Percentiles rank a stretch among this genome's conserved stretches.
These are phyloP conservation scores for Calocybe gambosa DNA, from an alignment of 1,284 basidiomycete genomes.

Conservation along the genomic window DNA sequence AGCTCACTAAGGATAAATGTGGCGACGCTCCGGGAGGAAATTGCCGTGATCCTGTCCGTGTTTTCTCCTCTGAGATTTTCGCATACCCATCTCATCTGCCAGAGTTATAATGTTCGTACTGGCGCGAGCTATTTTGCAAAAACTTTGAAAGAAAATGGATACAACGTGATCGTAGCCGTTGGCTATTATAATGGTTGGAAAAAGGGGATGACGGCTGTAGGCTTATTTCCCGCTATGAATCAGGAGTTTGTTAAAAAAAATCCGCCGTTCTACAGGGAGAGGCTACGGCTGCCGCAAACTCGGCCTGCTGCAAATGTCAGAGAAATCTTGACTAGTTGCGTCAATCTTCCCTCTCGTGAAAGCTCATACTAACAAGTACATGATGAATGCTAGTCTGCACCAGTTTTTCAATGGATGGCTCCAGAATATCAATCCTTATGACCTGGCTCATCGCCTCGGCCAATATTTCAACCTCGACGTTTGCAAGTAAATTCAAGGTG, in stretches of 20 bases:
- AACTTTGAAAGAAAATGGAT: slow-evolving; percentile 45
- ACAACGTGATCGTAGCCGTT: slow-evolving; percentile 56
- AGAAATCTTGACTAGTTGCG: slow-evolving; percentile 76
- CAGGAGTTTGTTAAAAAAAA: slow-evolving; percentile 2
- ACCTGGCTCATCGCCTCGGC: slow-evolving; percentile 42
- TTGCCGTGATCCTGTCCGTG: slow-evolving; percentile 57
- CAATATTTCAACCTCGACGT: slow-evolving; percentile 64
- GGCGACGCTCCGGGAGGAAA: slow-evolving; percentile 54
- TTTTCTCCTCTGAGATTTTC: slow-evolving; percentile 14
- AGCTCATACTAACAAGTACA: not conserved
- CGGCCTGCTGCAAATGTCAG: slow-evolving; percentile 65
- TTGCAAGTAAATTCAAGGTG: slow-evolving; percentile 32
- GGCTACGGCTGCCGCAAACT: slow-evolving; percentile 53
- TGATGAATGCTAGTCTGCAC: slow-evolving; percentile 65
- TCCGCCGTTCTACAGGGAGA: slow-evolving; percentile 29
- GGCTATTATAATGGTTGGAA: slow-evolving; percentile 82
- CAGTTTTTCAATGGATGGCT: slow-evolving; percentile 81
- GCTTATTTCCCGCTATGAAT: slow-evolving; percentile 18
- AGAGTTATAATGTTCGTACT: slow-evolving; percentile 66
- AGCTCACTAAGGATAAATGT: slow-evolving; percentile 79
- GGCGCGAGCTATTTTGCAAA: slow-evolving; percentile 57
- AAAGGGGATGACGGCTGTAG: slow-evolving; percentile 53
- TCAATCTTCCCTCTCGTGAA: not conserved
- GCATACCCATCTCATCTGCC: not conserved
- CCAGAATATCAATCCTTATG: slow-evolving; percentile 56